Conservation (phyloP, 768 basidiomycete genomes). For the Saitozyma sp. region DNA sequence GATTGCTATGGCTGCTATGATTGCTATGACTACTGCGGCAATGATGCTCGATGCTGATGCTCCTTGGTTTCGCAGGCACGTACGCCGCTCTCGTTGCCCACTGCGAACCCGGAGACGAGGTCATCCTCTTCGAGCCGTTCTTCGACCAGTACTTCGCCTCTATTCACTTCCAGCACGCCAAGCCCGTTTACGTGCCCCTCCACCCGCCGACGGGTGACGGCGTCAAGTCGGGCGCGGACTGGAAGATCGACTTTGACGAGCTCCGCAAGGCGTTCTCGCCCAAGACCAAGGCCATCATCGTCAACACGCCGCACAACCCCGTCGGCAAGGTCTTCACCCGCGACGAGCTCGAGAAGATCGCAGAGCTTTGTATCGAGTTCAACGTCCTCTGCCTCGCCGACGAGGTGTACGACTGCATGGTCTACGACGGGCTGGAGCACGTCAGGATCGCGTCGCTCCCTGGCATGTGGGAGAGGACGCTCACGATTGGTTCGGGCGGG, state of each 20-base stretch:
- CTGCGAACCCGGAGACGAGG: slow-evolving; percentile 88
- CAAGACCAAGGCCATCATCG: slow-evolving; percentile 87
- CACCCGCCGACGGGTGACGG: slow-evolving; percentile 63
- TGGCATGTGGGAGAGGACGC: slow-evolving; percentile 97
- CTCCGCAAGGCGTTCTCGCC: slow-evolving; percentile 80
- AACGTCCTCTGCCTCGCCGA: slow-evolving; percentile 91
- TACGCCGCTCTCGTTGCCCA: slow-evolving; percentile 92
- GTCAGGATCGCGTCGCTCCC: slow-evolving; percentile 90
- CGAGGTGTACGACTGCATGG: slow-evolving; percentile 97
- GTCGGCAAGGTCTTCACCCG: slow-evolving; percentile 94
- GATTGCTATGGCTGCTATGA: background rate
- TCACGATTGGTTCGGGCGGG: slow-evolving; percentile 93
- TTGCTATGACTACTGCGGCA: background rate
- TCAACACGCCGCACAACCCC: slow-evolving; percentile 97
- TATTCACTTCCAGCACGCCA: slow-evolving; percentile 89
- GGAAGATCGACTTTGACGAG: slow-evolving; percentile 88
- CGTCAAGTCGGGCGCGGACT: slow-evolving; percentile 64
- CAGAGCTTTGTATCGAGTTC: slow-evolving; percentile 82
- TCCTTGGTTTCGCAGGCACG: slow-evolving; percentile 62
- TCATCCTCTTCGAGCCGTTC: slow-evolving; percentile 98
- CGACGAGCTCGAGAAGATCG: slow-evolving; percentile 79
- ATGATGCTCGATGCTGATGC: slow-evolving; percentile 9
- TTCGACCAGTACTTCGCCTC: slow-evolving; percentile 95
- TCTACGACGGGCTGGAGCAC: slow-evolving; percentile 85
- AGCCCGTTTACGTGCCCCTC: slow-evolving; percentile 89